A percentile compares a stretch with the other conserved stretches of the same genome.
Conservation (phyloP, 495 filamentous ascomycete genomes). For the Talaromyces nanjingensis region DNA sequence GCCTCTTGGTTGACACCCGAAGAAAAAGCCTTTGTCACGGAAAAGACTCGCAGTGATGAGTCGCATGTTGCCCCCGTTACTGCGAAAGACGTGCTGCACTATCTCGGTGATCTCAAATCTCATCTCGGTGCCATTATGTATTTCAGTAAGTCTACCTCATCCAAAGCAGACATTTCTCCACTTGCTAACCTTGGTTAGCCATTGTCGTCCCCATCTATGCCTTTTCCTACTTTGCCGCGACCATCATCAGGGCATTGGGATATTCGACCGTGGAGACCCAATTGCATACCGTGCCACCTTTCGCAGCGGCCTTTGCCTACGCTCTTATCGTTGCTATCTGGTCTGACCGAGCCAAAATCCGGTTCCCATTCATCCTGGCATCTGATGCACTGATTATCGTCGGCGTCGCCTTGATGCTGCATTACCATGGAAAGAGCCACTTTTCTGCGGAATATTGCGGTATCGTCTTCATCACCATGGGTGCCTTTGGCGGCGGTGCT, state of each 20-base stretch:
- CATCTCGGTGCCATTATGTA: slow-evolving; percentile 60
- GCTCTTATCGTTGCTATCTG: slow-evolving; percentile 57
- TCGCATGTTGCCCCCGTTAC: slow-evolving; percentile 27
- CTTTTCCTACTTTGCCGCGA: slow-evolving; percentile 70
- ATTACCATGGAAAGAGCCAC: slow-evolving; percentile 20
- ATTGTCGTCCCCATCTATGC: slow-evolving; percentile 43
- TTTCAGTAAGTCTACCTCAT: background rate
- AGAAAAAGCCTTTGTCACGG: slow-evolving; percentile 46
- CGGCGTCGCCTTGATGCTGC: slow-evolving; percentile 57
- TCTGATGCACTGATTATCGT: slow-evolving; percentile 54
- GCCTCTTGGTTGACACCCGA: slow-evolving; percentile 55
- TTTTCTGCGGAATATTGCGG: slow-evolving; percentile 62
- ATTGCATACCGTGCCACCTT: slow-evolving; percentile 73
- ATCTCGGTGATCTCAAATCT: slow-evolving; percentile 58
- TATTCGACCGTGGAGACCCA: slow-evolving; percentile 60
- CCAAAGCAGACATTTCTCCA: too few relatives aligned
- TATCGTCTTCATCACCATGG: slow-evolving; percentile 63
- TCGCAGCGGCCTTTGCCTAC: slow-evolving; percentile 57
- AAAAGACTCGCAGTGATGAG: slow-evolving; percentile 8
- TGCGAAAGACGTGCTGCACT: slow-evolving; percentile 58
- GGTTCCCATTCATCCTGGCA: slow-evolving; percentile 52
- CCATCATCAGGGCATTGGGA: slow-evolving; percentile 65
- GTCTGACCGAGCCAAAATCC: slow-evolving; percentile 53
- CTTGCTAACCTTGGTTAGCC: background rate
- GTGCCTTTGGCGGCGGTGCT: slow-evolving; percentile 20